phyloP scores from a whole-genome alignment of 2,329 filamentous ascomycete species.

The Albophoma yamanashiensis region DNA sequence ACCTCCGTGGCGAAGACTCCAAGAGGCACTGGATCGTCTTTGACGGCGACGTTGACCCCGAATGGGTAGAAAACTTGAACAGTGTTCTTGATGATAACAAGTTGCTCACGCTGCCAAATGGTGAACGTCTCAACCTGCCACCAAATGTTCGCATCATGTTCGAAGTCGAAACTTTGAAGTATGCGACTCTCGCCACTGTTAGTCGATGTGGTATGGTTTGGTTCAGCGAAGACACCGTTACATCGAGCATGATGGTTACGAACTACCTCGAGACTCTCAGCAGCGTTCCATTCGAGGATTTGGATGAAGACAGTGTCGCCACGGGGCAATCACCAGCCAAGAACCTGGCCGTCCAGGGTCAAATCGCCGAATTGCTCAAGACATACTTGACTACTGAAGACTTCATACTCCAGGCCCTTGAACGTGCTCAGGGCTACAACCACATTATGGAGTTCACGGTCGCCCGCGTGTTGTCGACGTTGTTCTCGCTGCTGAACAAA shows the following conservation, averaged over 20 bases:
- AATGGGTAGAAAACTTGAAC: constrained; percentile 99
- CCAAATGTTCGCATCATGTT: constrained; percentile 99
- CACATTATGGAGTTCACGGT: constrained; percentile 99
- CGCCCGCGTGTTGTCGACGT: constrained; percentile 78
- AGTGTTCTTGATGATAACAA: constrained; percentile 99
- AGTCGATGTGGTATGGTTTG: constrained; percentile 99
- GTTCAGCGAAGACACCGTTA: constrained; percentile 98
- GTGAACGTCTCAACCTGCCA: constrained; percentile 91
- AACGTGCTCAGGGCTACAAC: constrained; percentile 66
- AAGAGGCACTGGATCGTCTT: constrained; percentile 99
- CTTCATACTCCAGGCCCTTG: constrained; percentile 69
- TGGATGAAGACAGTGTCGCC: constrained; percentile 82
- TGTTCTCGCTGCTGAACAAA: constrained; percentile 95
- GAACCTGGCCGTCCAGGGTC: constrained; percentile 65
- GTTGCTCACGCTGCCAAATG: constrained; percentile 89
- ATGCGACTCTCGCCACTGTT: constrained; percentile 96
- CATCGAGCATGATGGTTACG: constrained; percentile 80
- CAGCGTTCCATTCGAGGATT: constrained; percentile 79
- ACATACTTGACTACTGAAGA: constrained; percentile 66
- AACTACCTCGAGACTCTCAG: constrained; percentile 83
- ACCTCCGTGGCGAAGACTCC: constrained; percentile 88
- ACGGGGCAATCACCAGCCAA: constrained; percentile 68
- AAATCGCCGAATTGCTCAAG: constrained; percentile 70
- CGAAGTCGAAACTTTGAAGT: constrained; percentile 95
- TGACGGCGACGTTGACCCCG: constrained; percentile 96